Percentiles rank a stretch among this genome's conserved stretches.
Evolutionary conservation across 108 stramenopile genomes (phyloP).

Genomic region (Skeletonema grethae): DNA sequence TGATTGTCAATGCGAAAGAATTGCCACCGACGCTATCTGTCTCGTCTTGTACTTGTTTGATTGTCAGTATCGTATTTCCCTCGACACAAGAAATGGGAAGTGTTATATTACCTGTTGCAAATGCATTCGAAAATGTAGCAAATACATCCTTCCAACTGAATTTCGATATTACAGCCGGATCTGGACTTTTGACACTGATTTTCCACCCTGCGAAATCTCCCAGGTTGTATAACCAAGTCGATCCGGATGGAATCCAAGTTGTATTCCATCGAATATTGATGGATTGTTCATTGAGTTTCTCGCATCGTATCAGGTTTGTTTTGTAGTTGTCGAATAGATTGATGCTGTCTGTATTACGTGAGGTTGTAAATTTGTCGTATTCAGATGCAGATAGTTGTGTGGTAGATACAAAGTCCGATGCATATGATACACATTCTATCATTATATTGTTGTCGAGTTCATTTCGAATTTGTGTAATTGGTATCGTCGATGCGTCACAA

Average conservation of each 20-base stretch:
- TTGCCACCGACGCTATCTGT: not conserved
- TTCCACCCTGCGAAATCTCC: conserved; percentile 1
- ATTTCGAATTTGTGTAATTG: not conserved
- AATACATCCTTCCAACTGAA: conserved; percentile 31
- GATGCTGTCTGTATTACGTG: conserved; percentile 18
- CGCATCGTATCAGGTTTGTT: conserved; percentile 16
- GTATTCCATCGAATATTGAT: conserved; percentile 28
- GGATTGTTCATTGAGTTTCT: conserved; percentile 18
- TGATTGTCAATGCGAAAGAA: not conserved
- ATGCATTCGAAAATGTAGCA: conserved; percentile 18
- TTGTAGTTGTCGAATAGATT: conserved; percentile 27
- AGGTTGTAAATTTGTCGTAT: conserved; percentile 1
- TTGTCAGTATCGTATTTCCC: conserved; percentile 18
- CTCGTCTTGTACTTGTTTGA: not conserved
- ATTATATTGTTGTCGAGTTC: not conserved
- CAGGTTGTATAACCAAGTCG: conserved; percentile 18
- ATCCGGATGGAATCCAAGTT: conserved; percentile 27
- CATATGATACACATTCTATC: not conserved
- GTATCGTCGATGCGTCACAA: not conserved
- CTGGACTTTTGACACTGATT: conserved; percentile 2
- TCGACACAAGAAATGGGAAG: conserved; percentile 25
- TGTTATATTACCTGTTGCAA: conserved; percentile 22
- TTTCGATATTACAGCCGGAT: not conserved
- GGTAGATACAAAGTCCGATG: not conserved
- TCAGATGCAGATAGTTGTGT: not conserved